phyloP scores from a whole-genome alignment of 2,329 filamentous ascomycete genomes.

The Xylaria sp. region DNA sequence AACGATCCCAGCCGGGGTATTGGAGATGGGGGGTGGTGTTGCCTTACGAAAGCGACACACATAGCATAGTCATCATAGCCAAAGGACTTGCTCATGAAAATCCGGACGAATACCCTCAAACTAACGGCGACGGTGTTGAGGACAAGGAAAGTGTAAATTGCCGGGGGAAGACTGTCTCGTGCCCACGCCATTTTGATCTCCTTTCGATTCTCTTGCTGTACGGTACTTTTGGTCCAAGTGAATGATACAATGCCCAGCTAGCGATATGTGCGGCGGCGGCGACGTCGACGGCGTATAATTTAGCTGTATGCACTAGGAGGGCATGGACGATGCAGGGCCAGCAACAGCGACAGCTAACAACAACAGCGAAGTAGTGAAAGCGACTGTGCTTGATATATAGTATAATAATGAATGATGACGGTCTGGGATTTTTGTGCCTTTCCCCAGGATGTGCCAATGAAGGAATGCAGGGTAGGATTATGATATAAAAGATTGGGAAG shows the following conservation, averaged over 20 bases:
- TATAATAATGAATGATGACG: not conserved
- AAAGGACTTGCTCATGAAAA: conserved; percentile 30
- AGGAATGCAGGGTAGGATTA: not conserved
- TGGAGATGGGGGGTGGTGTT: not conserved
- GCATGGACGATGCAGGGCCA: conserved; percentile 15
- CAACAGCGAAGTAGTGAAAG: not conserved
- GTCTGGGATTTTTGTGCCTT: not conserved
- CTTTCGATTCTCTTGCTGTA: not conserved
- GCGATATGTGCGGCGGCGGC: conserved; percentile 18
- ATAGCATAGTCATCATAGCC: conserved; percentile 31
- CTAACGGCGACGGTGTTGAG: conserved; percentile 28
- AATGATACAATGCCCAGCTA: not conserved
- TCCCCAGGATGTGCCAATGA: not conserved
- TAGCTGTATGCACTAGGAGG: conserved; percentile 1
- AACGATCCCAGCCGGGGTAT: not conserved
- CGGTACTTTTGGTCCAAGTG: not conserved
- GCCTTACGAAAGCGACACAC: conserved; percentile 29
- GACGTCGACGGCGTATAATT: conserved; percentile 11
- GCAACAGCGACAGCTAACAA: conserved; percentile 6
- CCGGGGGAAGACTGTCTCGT: conserved; percentile 30
- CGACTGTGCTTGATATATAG: not conserved
- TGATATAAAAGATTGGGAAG: not conserved
- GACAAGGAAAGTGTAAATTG: conserved; percentile 29
- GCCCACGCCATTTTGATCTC: conserved; percentile 30
- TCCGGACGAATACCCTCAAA: conserved; percentile 27